Evolutionary conservation across 225 moss, liverwort and hornwort species (phyloP).

Genomic region (Marchantia paleacea): DNA sequence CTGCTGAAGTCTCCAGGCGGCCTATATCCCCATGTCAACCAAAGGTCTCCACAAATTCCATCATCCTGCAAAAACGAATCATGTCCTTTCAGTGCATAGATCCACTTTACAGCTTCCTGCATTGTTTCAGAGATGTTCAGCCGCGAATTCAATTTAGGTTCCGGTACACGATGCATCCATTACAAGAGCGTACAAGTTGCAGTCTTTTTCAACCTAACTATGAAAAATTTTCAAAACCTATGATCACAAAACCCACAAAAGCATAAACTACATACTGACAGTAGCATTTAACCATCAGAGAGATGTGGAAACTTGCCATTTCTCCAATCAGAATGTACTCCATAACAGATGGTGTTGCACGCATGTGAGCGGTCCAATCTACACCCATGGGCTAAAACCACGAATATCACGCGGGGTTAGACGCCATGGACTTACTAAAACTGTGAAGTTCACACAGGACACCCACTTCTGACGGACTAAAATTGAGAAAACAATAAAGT

Average conservation of each 20-base stretch:
- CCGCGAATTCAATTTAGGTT: background rate
- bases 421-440: background rate
- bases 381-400: slow-evolving; percentile 63
- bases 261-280: background rate
- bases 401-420: background rate
- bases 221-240: background rate
- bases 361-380: slow-evolving; percentile 81
- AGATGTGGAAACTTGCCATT: slow-evolving; percentile 39
- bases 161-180: background rate
- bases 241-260: background rate
- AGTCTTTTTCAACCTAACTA: background rate
- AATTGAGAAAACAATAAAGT: background rate
- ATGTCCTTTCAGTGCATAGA: background rate
- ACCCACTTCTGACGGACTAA: background rate
- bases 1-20: slow-evolving; percentile 39
- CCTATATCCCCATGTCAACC: slow-evolving; percentile 73
- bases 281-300: background rate
- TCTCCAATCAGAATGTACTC: slow-evolving; percentile 95
- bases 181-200: background rate
- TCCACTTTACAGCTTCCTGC: background rate
- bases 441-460: background rate
- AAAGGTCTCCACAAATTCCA: slow-evolving; percentile 83
- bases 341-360: slow-evolving; percentile 55
- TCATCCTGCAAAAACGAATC: slow-evolving; percentile 41
- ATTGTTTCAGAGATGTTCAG: background rate